Evolutionary conservation across 2,329 filamentous ascomycete genomes (phyloP), one percentile per base, ranked within the genome.

Genomic region (Aspergillus ustus): DNA sequence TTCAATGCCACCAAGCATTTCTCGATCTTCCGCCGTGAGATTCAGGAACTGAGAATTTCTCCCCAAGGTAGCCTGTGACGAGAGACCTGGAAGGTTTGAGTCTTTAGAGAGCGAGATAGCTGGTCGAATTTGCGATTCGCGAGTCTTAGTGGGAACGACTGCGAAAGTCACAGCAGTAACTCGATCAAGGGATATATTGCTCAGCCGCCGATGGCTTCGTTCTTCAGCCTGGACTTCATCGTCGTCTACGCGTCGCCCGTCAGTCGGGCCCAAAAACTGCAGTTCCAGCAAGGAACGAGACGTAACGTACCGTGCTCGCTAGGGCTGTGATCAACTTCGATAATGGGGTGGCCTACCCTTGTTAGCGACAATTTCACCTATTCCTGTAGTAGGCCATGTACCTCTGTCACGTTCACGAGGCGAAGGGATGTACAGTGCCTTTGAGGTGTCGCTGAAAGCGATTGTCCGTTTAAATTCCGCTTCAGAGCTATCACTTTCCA

Each of bases 1-100:
- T 67, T 85, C 83, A 40, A 84, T 80, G 0, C 83, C 83, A 1
- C 83, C 83, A 0, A 85, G 72, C n/a, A 75, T 72, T 59, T 83
- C 79, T 5, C 78, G 70, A 49, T 81, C 80, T 19, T 76, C 65
- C 0, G 72, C 69, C 0, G 77, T 77, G 52, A 84, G 48, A 53
- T 83, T 80, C 31, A 76, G 63, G 34, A 84, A 84, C 28, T 77
- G 70, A 0, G 80, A 82, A 61, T 84, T 84, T 2, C 80, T 73
- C 0, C 81, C 81, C 5, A 84, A 63, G 0, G 79, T 81, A 3
- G 76, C 77, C 40, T 78, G 74, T 19, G 75, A 73, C 4, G 80
- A 83, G 1, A 83, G 70, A 25, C 74, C 70, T 0, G 80, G 78
- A 52, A 80, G 70, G 52, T 77, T 64, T 2, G 69, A 60, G 7